Evolutionary conservation across 768 basidiomycete species (phyloP).

Genomic region (Tulasnella sp.): DNA sequence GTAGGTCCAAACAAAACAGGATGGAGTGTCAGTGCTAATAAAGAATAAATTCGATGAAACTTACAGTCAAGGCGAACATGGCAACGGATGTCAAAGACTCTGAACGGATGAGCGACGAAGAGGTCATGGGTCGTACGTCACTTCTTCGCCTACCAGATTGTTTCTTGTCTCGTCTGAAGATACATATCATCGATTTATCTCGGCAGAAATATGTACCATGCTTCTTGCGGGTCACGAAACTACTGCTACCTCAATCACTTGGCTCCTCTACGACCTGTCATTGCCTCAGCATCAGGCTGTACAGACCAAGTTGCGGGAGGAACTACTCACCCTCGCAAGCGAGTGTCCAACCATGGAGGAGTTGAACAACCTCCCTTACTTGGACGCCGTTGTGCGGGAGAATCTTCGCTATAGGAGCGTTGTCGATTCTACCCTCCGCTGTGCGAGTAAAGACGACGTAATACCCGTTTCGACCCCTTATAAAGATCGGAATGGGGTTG

Average conservation of each 20-base stretch:
- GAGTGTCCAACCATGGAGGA: conserved; percentile 31
- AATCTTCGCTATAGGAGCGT: conserved; percentile 20
- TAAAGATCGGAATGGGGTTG: conserved; percentile 16
- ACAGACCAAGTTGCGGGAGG: conserved; percentile 56
- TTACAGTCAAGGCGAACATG: conserved; percentile 54
- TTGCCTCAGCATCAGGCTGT: conserved; percentile 40
- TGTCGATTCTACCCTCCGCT: conserved; percentile 7
- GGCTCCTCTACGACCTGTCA: conserved; percentile 16
- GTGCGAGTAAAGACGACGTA: conserved; percentile 17
- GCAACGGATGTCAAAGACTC: conserved; percentile 52
- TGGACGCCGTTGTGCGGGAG: conserved; percentile 35
- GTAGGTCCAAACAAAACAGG: not conserved
- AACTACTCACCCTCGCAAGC: conserved; percentile 42
- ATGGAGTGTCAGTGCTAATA: conserved; percentile 49
- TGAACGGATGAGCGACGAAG: conserved; percentile 57
- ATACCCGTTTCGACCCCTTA: conserved; percentile 25
- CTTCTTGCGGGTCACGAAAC: conserved; percentile 59
- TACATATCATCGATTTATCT: not conserved
- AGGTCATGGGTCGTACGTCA: conserved; percentile 55
- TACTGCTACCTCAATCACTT: conserved; percentile 33
- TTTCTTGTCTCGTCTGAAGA: not conserved
- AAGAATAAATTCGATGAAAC: conserved; percentile 38
- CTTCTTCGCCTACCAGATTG: not conserved
- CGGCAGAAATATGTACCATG: conserved; percentile 57
- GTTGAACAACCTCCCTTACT: conserved; percentile 34